Base-by-base conservation (phyloP, 208 protist genomes). In the Wallacemonas collosoma region DNA sequence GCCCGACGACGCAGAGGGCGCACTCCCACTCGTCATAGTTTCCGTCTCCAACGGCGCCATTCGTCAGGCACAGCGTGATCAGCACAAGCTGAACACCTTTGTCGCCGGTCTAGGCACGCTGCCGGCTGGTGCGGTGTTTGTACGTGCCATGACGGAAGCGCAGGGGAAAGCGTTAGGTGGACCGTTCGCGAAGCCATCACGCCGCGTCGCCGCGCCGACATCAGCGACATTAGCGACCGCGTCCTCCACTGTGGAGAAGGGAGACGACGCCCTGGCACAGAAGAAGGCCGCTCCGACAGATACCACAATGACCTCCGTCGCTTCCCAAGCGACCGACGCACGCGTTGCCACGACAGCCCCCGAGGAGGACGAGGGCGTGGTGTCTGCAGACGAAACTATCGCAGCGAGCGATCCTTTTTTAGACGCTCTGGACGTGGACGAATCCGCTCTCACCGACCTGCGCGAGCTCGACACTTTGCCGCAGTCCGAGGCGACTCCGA, bases 161-260 rank as follows among this genome's bases (percentile, higher is more conserved):
- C 60, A 65, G 26, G 60, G 60, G n/a, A 48, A 48, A 15, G 38
- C 60, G 2, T 17, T 65, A 14, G 60, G 60, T n/a, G 45, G 60
- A 6, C 60, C 60, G 60, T 65, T 65, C 41, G 60, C 60, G 40
- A 65, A 48, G n/a, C 60, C 60, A 7, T 65, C 60, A 5, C 38
- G 43, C 3, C 60, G 60, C 6, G 60, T 65, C 11, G 60, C 56
- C 36, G 8, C 38, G 56, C 43, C 56, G 26, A 41, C 60, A 26
- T 26, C 26, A 0, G 26, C 26, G 26, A 26, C 26, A 26, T 26
- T 26, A 26, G 26, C 26, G 26, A 26, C 5, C 36, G 57, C 38
- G 44, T 4, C 38, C 36, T 6, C 57, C 9, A 17, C 35, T 39
- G 57, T 12, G 9, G 57, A 47, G 7, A n/a, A 43, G n/a, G 57